Base-by-base conservation (phyloP, 1,284 basidiomycete genomes). In the Puccinia polysora region DNA sequence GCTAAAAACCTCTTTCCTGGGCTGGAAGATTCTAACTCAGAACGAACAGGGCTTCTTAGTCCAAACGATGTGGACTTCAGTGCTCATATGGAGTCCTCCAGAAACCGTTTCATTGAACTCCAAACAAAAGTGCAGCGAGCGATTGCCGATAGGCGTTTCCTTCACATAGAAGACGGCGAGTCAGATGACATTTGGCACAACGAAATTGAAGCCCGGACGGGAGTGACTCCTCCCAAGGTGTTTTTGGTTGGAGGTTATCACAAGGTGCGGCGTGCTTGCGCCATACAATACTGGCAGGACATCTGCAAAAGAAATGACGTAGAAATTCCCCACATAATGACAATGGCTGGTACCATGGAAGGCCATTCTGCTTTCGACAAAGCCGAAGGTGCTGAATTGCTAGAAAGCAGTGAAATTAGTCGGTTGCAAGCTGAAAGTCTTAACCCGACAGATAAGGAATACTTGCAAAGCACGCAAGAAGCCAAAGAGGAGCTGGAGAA, bases 81-180 rank as follows among this genome's bases (percentile, higher is more conserved):
- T n/a, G n/a, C n/a, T n/a, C n/a, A n/a, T n/a, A n/a, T n/a, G n/a
- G n/a, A n/a, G n/a, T n/a, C n/a, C n/a, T n/a, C n/a, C n/a, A n/a
- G n/a, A n/a, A n/a, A n/a, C n/a, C n/a, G n/a, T n/a, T n/a, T n/a
- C n/a, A n/a, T n/a, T n/a, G n/a, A n/a, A n/a, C 10, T 60, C 8
- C 38, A 60, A 2, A 30, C 18, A n/a, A 60, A 60, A 60, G 45
- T 60, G 5, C 38, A 60, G 20, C 8, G 18, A 0, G 40, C 58
- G 36, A n/a, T 60, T 15, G 3, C 2, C 5, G 12, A 60, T 6
- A 28, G 58, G n/a, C 12, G 45, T 2, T 8, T 60, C 2, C 18
- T 60, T 60, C 58, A 60, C n/a, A 43, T 60, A 18, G 38, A 60
- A 43, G 58, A 60, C 32, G 58, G 58, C 38, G 58, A 60, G 58